phyloP scores from a whole-genome alignment of 495 filamentous ascomycete genomes.

The Aspergillus bertholletiae region DNA sequence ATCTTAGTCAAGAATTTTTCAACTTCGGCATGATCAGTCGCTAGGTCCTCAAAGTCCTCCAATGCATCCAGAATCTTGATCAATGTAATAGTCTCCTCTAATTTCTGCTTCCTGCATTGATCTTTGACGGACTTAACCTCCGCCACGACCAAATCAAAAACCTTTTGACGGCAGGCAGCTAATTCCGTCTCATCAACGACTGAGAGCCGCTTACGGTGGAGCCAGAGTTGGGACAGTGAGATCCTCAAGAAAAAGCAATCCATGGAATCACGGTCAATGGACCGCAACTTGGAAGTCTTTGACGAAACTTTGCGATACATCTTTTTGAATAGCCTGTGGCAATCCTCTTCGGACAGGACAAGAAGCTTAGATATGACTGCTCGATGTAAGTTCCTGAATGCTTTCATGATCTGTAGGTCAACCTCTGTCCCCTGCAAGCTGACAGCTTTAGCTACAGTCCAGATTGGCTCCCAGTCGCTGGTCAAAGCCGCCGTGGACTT shows the following conservation, averaged over 20 bases:
- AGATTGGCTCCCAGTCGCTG: constrained; percentile 40
- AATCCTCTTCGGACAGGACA: constrained; percentile 32
- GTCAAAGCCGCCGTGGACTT: constrained; percentile 38
- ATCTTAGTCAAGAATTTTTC: constrained; percentile 39
- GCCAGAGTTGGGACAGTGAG: constrained; percentile 40
- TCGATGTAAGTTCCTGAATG: constrained; percentile 36
- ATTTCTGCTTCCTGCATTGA: constrained; percentile 38
- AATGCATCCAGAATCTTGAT: constrained; percentile 43
- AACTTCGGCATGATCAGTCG: constrained; percentile 32
- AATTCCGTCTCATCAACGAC: constrained; percentile 32
- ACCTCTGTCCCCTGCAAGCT: constrained; percentile 29
- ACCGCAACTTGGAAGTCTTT: constrained; percentile 34
- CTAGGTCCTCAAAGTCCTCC: constrained; percentile 44
- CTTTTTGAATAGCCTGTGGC: constrained; percentile 33
- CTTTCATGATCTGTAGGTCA: constrained; percentile 43
- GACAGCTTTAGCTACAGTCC: constrained; percentile 34
- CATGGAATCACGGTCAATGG: constrained; percentile 37
- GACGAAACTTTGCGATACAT: constrained; percentile 31
- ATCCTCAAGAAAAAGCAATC: constrained; percentile 37
- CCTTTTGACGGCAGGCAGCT: constrained; percentile 28
- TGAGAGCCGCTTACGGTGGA: constrained; percentile 27
- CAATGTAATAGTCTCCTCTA: constrained; percentile 38
- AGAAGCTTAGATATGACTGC: constrained; percentile 37
- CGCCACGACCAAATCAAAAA: constrained; percentile 34
- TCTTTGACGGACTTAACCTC: constrained; percentile 40